These are phyloP conservation scores for Xylaria sp. DNA, from an alignment of 2,329 filamentous ascomycete species.

Conservation along the genomic window DNA sequence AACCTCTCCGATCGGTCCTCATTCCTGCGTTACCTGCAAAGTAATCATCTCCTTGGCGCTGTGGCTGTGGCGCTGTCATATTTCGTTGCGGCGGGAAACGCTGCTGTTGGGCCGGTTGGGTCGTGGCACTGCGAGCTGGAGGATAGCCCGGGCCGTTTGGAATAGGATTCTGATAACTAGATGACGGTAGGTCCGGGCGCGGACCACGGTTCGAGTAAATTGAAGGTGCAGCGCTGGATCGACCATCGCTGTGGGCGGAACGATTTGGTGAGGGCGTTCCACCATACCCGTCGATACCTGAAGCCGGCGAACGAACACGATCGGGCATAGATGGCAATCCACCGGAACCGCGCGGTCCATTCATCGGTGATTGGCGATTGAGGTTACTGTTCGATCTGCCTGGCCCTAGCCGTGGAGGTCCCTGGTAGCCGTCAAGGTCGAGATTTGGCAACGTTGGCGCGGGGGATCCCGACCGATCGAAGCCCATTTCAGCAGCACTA, in stretches of 20 bases:
- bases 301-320: conserved; percentile 50
- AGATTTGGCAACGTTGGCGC: conserved; percentile 52
- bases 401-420: conserved; percentile 53
- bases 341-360: conserved; percentile 44
- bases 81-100: conserved; percentile 57
- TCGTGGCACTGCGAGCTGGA: conserved; percentile 56
- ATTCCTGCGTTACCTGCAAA: conserved; percentile 48
- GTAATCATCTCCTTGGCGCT: conserved; percentile 47
- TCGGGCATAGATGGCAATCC: conserved; percentile 50
- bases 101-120: conserved; percentile 50
- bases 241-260: conserved; percentile 43
- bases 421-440: conserved; percentile 46
- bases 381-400: conserved; percentile 53
- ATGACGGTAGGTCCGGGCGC: conserved; percentile 52
- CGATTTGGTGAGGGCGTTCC: conserved; percentile 31
- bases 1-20: conserved; percentile 43
- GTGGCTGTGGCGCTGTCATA: conserved; percentile 57
- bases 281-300: conserved; percentile 48
- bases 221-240: conserved; percentile 51
- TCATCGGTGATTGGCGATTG: conserved; percentile 43
- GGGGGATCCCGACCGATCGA: conserved; percentile 54
- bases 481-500: conserved; percentile 71
- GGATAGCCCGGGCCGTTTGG: conserved; percentile 45
- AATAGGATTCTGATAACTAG: conserved; percentile 39
- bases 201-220: conserved; percentile 42